These are phyloP conservation scores for Amauroascus niger DNA, from an alignment of 2,329 filamentous ascomycete species.

Conservation along the genomic window DNA sequence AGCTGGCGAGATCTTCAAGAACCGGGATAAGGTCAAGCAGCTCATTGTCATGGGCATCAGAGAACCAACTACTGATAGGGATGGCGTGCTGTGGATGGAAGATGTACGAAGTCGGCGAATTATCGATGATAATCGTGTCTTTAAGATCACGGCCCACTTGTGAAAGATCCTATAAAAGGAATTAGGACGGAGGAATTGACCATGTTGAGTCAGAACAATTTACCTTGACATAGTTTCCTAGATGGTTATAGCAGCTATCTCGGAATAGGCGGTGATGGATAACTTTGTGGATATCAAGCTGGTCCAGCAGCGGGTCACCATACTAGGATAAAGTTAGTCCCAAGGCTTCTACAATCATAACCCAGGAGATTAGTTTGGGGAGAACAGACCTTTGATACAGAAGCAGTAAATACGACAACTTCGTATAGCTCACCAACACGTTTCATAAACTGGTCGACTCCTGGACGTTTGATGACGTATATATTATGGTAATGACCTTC, in stretches of 20 bases:
- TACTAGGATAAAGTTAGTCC: constrained; percentile 50
- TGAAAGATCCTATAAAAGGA: constrained; percentile 60
- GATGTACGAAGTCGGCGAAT: constrained; percentile 97
- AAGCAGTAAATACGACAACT: constrained; percentile 96
- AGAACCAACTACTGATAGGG: constrained; percentile 99
- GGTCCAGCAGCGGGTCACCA: constrained; percentile 88
- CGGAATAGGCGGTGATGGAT: constrained; percentile 94
- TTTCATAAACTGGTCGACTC: constrained; percentile 98
- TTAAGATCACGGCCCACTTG: constrained; percentile 91
- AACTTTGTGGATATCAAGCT: constrained; percentile 93
- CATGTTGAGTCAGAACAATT: constrained; percentile 11
- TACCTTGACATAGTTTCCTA: constrained; percentile 95
- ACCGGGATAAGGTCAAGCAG: constrained; percentile 94
- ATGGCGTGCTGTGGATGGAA: constrained; percentile 99
- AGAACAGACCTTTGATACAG: constrained; percentile 76
- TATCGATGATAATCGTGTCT: constrained; percentile 99
- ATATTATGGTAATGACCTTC: constrained; percentile 99
- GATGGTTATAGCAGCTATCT: constrained; percentile 98
- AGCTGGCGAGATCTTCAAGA: constrained; percentile 85
- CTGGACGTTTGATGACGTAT: constrained; percentile 98
- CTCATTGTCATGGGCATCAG: constrained; percentile 98
- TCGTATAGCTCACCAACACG: constrained; percentile 94
- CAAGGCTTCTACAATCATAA: neutral
- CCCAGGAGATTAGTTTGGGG: neutral
- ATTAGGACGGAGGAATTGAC: neutral